Evolutionary conservation across 352 stramenopile species (phyloP).

Genomic region (Phytophthora tubulina): DNA sequence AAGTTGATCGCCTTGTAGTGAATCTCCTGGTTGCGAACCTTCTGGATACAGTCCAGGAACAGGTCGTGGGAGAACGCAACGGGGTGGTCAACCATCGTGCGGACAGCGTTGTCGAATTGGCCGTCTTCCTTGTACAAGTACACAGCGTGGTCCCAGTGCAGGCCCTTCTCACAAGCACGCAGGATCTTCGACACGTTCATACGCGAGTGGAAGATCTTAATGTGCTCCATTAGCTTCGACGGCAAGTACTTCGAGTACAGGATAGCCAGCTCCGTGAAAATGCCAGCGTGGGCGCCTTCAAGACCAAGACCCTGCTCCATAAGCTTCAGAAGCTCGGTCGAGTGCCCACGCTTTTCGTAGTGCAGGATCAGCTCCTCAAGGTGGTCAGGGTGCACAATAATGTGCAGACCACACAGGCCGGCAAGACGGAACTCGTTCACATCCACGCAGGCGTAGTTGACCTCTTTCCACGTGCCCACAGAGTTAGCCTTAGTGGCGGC

Average conservation of each 20-base stretch:
- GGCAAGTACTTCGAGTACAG: slow-evolving; percentile 99
- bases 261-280: slow-evolving; percentile 99
- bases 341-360: slow-evolving; percentile 98
- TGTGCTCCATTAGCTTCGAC: slow-evolving; percentile 99
- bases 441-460: slow-evolving; percentile 98
- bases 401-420: slow-evolving; percentile 98
- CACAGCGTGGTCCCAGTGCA: slow-evolving; percentile 98
- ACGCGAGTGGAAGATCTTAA: slow-evolving; percentile 99
- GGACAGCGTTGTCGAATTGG: slow-evolving; percentile 99
- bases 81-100: slow-evolving; percentile 99
- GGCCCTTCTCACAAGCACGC: slow-evolving; percentile 98
- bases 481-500: slow-evolving; percentile 99
- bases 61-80: slow-evolving; percentile 98
- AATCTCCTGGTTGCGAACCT: slow-evolving; percentile 99
- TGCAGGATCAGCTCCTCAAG: slow-evolving; percentile 99
- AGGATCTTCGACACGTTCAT: slow-evolving; percentile 99
- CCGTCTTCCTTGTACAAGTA: slow-evolving; percentile 99
- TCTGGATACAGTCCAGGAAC: slow-evolving; percentile 99
- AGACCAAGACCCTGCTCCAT: slow-evolving; percentile 99
- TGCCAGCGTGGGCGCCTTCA: slow-evolving; percentile 98
- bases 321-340: slow-evolving; percentile 96
- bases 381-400: slow-evolving; percentile 99
- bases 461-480: slow-evolving; percentile 99
- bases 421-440: slow-evolving; percentile 99
- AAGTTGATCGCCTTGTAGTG: slow-evolving; percentile 99